These are phyloP conservation scores for Serendipita indica DNA, from an alignment of 768 basidiomycete species.

Conservation along the genomic window DNA sequence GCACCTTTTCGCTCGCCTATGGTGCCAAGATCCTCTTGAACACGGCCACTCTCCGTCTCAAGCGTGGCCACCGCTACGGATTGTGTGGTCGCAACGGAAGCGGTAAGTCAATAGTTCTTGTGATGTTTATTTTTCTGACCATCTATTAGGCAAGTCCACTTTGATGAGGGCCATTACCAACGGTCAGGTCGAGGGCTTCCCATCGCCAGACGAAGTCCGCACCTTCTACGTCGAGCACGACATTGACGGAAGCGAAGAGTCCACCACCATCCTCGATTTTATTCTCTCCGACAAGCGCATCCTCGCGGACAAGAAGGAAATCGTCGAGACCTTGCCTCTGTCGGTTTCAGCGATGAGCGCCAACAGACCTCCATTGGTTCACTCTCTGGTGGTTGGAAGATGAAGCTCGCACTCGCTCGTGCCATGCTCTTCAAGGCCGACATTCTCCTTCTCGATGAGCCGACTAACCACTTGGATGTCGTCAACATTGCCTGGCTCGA, in stretches of 20 bases:
- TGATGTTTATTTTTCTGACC: conserved; percentile 62
- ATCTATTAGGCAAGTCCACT: not conserved
- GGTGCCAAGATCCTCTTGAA: conserved; percentile 98
- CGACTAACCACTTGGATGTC: conserved; percentile 93
- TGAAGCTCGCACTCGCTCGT: conserved; percentile 95
- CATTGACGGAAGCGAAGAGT: conserved; percentile 89
- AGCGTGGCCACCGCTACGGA: conserved; percentile 97
- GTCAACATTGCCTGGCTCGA: conserved; percentile 97
- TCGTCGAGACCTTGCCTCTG: conserved; percentile 73
- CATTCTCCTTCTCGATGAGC: conserved; percentile 91
- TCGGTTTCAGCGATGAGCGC: conserved; percentile 82
- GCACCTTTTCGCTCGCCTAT: conserved; percentile 96
- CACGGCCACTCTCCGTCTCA: conserved; percentile 90
- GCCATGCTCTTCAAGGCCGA: conserved; percentile 98
- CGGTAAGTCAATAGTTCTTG: conserved; percentile 87
- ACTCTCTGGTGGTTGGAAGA: conserved; percentile 98
- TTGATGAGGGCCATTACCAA: conserved; percentile 24
- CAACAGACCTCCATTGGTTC: conserved; percentile 76
- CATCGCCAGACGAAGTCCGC: conserved; percentile 89
- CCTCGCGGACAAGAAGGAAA: conserved; percentile 49
- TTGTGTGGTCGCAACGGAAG: conserved; percentile 98
- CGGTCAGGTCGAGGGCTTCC: conserved; percentile 91
- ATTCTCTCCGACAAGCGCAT: conserved; percentile 77
- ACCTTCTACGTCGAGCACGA: conserved; percentile 99
- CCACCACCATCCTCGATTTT: conserved; percentile 80